Conservation (phyloP, 805 yeast species). For the Wickerhamomyces strasburgensis region DNA sequence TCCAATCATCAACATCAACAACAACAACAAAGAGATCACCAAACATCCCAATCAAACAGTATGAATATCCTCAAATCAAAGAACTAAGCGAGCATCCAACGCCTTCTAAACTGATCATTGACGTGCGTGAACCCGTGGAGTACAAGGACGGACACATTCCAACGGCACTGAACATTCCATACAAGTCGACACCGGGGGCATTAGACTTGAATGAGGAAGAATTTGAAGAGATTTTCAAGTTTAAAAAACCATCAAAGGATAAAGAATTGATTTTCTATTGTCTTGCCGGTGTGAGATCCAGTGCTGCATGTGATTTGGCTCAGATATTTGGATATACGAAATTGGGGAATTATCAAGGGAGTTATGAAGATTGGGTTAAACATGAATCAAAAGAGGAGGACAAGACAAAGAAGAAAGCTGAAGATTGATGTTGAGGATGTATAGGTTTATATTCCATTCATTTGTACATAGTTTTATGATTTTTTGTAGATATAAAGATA, state of each 20-base stretch:
- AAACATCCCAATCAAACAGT: constrained; percentile 36
- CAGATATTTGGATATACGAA: constrained; percentile 80
- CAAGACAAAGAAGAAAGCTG: constrained; percentile 1
- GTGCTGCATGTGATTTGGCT: constrained; percentile 89
- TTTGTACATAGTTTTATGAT: background rate
- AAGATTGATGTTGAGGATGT: constrained; percentile 1
- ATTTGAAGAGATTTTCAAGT: constrained; percentile 75
- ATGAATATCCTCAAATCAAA: constrained; percentile 49
- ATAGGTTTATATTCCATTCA: background rate
- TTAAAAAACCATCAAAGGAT: constrained; percentile 67
- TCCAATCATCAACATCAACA: constrained; percentile 1
- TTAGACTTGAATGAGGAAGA: constrained; percentile 73
- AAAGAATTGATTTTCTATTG: constrained; percentile 86
- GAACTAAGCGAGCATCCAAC: constrained; percentile 39
- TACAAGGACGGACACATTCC: constrained; percentile 69
- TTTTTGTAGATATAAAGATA: no score
- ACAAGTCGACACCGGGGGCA: constrained; percentile 90
- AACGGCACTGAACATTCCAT: constrained; percentile 80
- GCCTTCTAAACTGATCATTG: constrained; percentile 59
- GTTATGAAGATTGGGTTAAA: constrained; percentile 77
- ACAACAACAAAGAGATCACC: constrained; percentile 1
- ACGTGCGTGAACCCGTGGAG: constrained; percentile 91
- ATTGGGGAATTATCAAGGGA: constrained; percentile 83
- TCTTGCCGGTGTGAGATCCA: constrained; percentile 85
- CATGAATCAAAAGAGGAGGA: constrained; percentile 29